These are phyloP conservation scores for Abelmoschus esculentus DNA, from an alignment of 345 rosid genomes.

Conservation along the genomic window DNA sequence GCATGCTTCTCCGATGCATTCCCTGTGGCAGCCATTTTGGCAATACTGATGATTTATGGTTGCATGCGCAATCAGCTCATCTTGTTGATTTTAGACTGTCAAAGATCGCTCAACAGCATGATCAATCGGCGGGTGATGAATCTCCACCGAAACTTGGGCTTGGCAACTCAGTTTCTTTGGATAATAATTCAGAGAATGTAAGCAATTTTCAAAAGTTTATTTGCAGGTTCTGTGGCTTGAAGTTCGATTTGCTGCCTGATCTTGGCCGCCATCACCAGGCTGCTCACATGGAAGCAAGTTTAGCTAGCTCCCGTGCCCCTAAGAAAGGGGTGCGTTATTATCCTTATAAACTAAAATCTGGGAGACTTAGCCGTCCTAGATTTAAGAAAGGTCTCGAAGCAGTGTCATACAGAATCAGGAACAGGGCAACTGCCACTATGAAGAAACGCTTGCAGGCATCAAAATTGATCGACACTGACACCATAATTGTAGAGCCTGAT, in stretches of 20 bases:
- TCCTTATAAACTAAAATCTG: conserved; percentile 75
- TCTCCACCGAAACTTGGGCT: conserved; percentile 37
- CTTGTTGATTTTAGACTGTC: conserved; percentile 46
- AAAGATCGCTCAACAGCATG: conserved; percentile 28
- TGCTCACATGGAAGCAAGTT: conserved; percentile 75
- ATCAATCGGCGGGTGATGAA: conserved; percentile 17
- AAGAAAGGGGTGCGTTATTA: conserved; percentile 65
- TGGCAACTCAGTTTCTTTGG: conserved; percentile 26
- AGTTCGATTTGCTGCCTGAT: conserved; percentile 90
- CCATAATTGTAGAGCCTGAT: conserved; percentile 29
- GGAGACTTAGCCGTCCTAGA: conserved; percentile 79
- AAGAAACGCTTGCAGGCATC: conserved; percentile 71
- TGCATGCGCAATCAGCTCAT: conserved; percentile 69
- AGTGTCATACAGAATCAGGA: conserved; percentile 66
- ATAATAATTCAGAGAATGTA: conserved; percentile 38
- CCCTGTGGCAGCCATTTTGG: conserved; percentile 93
- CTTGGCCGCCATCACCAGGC: conserved; percentile 99
- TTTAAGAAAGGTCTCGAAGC: conserved; percentile 82
- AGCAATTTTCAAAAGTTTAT: conserved; percentile 45
- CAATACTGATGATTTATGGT: conserved; percentile 64
- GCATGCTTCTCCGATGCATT: conserved; percentile 94
- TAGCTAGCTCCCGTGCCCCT: conserved; percentile 45
- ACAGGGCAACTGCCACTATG: conserved; percentile 49
- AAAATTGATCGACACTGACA: conserved; percentile 36
- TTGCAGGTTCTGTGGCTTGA: conserved; percentile 89